A percentile compares a stretch with the other conserved stretches of the same genome.
Evolutionary conservation across 495 filamentous ascomycete species (phyloP).

Genomic region (Aspergillus homomorphus): DNA sequence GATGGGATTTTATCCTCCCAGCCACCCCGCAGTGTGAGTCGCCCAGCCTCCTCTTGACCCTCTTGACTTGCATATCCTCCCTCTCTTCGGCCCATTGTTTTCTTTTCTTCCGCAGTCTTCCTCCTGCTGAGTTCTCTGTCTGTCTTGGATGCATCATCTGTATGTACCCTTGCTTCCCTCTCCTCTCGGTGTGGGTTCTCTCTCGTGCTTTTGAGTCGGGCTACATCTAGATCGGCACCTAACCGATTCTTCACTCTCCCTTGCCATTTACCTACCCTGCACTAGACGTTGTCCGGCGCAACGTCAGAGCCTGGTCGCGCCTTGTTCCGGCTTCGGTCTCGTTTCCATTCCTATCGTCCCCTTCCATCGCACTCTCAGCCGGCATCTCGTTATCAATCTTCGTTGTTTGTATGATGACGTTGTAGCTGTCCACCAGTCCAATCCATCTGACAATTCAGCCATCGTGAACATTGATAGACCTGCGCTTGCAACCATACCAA

Average conservation of each 20-base stretch:
- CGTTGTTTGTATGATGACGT: slow-evolving; percentile 8
- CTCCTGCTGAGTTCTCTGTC: slow-evolving; percentile 5
- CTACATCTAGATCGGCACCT: slow-evolving; percentile 7
- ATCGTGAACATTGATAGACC: neutral
- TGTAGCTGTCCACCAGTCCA: slow-evolving; percentile 2
- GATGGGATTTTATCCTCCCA: slow-evolving; percentile 12
- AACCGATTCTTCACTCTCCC: neutral
- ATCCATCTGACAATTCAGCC: neutral
- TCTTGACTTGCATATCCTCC: slow-evolving; percentile 12
- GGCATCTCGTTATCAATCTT: no score
- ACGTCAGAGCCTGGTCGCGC: neutral
- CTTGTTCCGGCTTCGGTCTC: slow-evolving; percentile 1
- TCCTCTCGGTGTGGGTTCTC: neutral
- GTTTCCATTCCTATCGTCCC: neutral
- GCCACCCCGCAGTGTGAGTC: slow-evolving; percentile 27
- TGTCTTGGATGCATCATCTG: slow-evolving; percentile 9
- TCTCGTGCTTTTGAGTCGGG: slow-evolving; percentile 11
- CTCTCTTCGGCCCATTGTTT: slow-evolving; percentile 11
- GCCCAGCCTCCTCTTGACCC: slow-evolving; percentile 24
- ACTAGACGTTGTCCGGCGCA: slow-evolving; percentile 6
- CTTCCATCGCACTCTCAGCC: neutral
- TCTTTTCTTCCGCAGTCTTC: slow-evolving; percentile 8
- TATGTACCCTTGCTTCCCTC: slow-evolving; percentile 9
- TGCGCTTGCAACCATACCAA: neutral
- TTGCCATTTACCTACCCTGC: neutral